phyloP scores from a whole-genome alignment of 345 rosid genomes.

The Brassica nigra region DNA sequence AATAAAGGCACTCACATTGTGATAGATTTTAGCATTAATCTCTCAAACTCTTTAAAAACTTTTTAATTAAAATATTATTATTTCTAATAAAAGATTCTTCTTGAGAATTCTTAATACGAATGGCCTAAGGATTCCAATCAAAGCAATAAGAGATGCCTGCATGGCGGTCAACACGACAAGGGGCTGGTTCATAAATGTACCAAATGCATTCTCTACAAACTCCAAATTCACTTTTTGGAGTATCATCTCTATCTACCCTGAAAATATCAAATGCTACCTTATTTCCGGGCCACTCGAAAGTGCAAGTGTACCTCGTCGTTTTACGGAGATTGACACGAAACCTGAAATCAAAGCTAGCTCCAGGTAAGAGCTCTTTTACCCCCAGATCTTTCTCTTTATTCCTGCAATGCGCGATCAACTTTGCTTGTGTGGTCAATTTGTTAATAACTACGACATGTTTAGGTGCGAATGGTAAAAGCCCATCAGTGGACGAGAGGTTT shows the following conservation, averaged over 20 bases:
- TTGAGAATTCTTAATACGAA: not conserved
- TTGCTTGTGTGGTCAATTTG: not conserved
- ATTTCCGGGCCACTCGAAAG: slow-evolving; percentile 1
- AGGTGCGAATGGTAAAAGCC: not conserved
- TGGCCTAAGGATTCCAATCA: not conserved
- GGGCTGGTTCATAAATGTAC: not conserved
- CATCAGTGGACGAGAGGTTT: not conserved
- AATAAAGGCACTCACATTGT: not conserved
- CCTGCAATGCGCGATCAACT: not conserved
- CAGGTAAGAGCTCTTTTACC: not conserved
- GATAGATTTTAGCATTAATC: not conserved
- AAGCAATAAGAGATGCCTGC: not conserved
- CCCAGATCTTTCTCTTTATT: not conserved
- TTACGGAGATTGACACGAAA: slow-evolving; percentile 19
- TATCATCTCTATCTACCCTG: not conserved
- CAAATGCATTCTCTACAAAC: not conserved
- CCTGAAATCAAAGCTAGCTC: not conserved
- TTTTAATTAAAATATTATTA: not conserved
- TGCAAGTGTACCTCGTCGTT: slow-evolving; percentile 6
- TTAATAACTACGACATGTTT: not conserved
- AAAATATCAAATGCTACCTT: not conserved
- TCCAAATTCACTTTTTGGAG: not conserved
- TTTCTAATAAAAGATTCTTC: not conserved
- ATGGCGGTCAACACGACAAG: not conserved
- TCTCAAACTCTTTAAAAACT: not conserved